Conservation (phyloP, 768 basidiomycete species). For the Lentinula guzmanii region DNA sequence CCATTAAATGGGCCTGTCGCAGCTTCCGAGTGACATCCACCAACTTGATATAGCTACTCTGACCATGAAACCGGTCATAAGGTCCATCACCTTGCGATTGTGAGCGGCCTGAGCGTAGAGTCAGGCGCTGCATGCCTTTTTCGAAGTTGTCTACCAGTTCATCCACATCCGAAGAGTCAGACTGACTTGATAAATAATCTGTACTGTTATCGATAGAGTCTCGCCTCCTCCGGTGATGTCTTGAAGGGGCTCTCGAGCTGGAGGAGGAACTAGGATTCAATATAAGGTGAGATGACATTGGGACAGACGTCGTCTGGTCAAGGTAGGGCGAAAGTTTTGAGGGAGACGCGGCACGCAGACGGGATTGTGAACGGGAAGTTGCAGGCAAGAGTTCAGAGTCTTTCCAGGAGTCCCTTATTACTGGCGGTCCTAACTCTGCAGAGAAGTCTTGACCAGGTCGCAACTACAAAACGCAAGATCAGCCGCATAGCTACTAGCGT, state of each 20-base stretch:
- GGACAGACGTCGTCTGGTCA: neutral
- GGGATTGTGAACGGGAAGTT: constrained; percentile 16
- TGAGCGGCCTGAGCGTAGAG: neutral
- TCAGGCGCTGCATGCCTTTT: constrained; percentile 18
- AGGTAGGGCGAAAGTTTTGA: constrained; percentile 3
- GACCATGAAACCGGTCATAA: constrained; percentile 49
- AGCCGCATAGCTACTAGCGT: neutral
- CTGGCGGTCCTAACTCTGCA: constrained; percentile 53
- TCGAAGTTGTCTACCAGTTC: constrained; percentile 26
- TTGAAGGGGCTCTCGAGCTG: neutral
- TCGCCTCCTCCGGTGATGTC: neutral
- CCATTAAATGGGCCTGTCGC: constrained; percentile 43
- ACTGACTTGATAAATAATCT: neutral
- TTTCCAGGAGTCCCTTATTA: constrained; percentile 64
- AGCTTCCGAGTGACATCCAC: constrained; percentile 49
- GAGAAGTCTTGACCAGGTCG: constrained; percentile 58
- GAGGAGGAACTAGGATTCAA: neutral
- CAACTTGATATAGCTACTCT: constrained; percentile 51
- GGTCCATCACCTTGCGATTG: neutral
- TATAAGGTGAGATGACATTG: neutral
- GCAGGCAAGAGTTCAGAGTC: constrained; percentile 7
- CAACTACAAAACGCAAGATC: constrained; percentile 31
- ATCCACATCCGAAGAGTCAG: constrained; percentile 23
- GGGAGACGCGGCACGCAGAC: constrained; percentile 9
- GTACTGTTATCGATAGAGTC: neutral